Conservation (phyloP, 305 asterid genomes). For the Fraxinus angustifolia region DNA sequence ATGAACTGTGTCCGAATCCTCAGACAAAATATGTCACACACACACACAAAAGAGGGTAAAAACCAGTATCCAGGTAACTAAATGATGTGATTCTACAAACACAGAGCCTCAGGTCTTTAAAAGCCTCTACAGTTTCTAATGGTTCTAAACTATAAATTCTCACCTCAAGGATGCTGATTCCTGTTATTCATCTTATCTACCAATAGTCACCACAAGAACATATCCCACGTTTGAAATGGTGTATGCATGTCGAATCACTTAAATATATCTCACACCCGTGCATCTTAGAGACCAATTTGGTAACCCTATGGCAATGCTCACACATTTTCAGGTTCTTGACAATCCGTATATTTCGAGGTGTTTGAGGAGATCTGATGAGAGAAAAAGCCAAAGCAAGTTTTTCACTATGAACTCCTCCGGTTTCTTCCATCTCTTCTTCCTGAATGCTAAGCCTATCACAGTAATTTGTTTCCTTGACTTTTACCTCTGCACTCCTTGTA, state of each 20-base stretch:
- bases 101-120: constrained; percentile 2
- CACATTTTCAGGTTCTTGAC: constrained; percentile 72
- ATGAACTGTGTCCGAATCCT: background rate
- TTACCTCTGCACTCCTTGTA: constrained; percentile 37
- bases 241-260: constrained; percentile 61
- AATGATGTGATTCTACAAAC: constrained; percentile 2
- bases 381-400: constrained; percentile 63
- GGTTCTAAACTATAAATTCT: constrained; percentile 3
- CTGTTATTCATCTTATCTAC: constrained; percentile 31
- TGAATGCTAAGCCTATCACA: constrained; percentile 35
- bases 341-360: constrained; percentile 39
- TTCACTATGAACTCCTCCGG: constrained; percentile 57
- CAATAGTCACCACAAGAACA: constrained; percentile 85
- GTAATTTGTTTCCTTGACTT: constrained; percentile 31
- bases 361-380: constrained; percentile 35
- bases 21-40: background rate
- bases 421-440: constrained; percentile 55
- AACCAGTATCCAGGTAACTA: constrained; percentile 6
- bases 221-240: constrained; percentile 65
- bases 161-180: constrained; percentile 6
- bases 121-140: background rate
- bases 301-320: constrained; percentile 63
- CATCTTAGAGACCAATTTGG: constrained; percentile 45
- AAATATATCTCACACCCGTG: constrained; percentile 49
- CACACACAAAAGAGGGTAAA: background rate